Evolutionary conservation across 352 stramenopile genomes (phyloP), one percentile per base, ranked within the genome.

Genomic region (Peronosclerospora sorghi): DNA sequence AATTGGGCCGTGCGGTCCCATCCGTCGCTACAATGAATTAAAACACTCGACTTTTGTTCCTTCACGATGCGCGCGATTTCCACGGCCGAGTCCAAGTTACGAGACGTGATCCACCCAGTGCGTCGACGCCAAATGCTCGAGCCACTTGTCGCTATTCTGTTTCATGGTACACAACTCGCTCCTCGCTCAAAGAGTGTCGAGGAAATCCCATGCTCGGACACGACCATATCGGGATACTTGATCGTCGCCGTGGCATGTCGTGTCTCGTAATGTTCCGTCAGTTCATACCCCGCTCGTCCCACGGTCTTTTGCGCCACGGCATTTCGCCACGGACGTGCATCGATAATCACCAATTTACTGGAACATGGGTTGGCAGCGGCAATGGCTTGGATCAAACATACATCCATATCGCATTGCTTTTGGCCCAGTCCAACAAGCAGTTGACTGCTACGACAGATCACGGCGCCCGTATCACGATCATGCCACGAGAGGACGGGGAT

Each of bases 21-120:
- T 3, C 96, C 96, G 48, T 99, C 94, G 40, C 86, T 98, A 59
- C 96, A 99, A 59, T 99, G 96, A 42, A 98, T 74, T 26, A 99
- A 57, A n/a, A 99, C 89, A 13, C 95, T 96, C 2, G 86, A 91
- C 54, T 81, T 81, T 15, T 87, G 60, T 18, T n/a, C n/a, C n/a
- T n/a, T n/a, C n/a, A n/a, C n/a, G n/a, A n/a, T n/a, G n/a, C n/a
- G n/a, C n/a, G n/a, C 79, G 60, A 13, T 86, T 54, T 92, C 76
- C n/a, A 88, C 68, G 1, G 79, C 69, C 6, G 79, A 86, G 32
- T 87, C 73, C 3, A 92, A 49, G 26, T 89, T 89, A 24, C 73
- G 63, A 32, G 76, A 85, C 65, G 45, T 89, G 74, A 30, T 89
- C 68, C 17, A 91, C 47, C 79, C 76, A 91, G 26, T 69, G 73